phyloP scores from a whole-genome alignment of 129 eudicot species.

The Artemisia argyi region DNA sequence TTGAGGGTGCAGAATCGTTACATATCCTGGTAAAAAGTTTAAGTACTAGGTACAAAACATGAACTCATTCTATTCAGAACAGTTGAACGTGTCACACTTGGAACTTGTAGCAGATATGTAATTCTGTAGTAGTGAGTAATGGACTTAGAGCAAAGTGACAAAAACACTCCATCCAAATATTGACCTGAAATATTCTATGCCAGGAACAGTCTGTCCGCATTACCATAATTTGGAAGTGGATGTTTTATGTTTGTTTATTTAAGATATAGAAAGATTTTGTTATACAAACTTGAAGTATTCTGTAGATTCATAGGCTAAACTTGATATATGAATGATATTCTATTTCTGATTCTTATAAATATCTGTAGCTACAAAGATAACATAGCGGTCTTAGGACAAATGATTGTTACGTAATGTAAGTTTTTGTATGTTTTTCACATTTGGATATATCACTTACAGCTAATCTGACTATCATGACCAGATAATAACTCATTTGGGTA shows the following conservation, averaged over 20 bases:
- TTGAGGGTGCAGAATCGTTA: neutral
- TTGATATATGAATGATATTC: conserved; percentile 2
- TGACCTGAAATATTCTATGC: neutral
- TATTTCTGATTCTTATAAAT: neutral
- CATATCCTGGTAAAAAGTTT: neutral
- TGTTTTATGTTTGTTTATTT: conserved; percentile 8
- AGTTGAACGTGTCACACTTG: too few relatives aligned
- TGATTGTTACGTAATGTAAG: neutral
- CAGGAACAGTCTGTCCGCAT: neutral
- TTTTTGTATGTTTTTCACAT: conserved; percentile 8
- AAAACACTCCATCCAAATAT: neutral
- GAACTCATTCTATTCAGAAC: neutral
- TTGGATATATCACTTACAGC: conserved; percentile 17
- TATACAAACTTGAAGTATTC: neutral
- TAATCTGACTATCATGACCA: conserved; percentile 31
- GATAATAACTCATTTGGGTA: conserved; percentile 79
- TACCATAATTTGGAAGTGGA: neutral
- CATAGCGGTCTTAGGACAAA: too few relatives aligned
- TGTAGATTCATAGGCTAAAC: conserved; percentile 6
- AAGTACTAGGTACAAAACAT: neutral
- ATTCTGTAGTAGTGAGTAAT: neutral
- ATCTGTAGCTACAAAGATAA: neutral
- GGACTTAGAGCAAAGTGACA: conserved; percentile 1
- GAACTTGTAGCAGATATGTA: too few relatives aligned
- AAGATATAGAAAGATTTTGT: conserved; percentile 4